Evolutionary conservation across 2,329 filamentous ascomycete genomes (phyloP), one percentile per base, ranked within the genome.

Genomic region (Calycina marina): DNA sequence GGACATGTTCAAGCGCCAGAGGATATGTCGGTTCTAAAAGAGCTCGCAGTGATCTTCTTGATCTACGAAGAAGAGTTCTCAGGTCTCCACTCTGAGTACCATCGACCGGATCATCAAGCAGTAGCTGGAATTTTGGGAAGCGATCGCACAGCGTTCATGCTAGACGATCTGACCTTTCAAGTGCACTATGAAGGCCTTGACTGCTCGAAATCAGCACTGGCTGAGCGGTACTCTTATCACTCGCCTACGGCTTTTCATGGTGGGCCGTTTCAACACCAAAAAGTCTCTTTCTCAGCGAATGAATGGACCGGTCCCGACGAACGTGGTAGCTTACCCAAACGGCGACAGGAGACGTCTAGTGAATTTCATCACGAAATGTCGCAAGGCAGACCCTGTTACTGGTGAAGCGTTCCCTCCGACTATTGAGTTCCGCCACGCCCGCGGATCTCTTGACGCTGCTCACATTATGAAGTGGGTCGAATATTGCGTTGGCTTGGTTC

Each of bases 21-120:
- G 16, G 25, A 38, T 15, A 14, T 42, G 2, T 28, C 31, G 6
- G 36, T 40, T 5, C 15, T 43, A 14, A 38, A 43, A 33, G 40
- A 40, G 17, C 39, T 49, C 4, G 46, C 46, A 1, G n/a, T 34
- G 3, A 29, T 50, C 6, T 24, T 48, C 6, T 6, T 50, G 2
- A 28, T 50, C n/a, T 50, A 44, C 28, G 45, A 50, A 34, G 36
- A 47, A 9, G 36, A 46, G 13, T 45, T 48, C 5, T 40, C 42
- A 14, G 32, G 31, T 3, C 33, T 48, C 5, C 46, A 48, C 18
- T 41, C 47, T 8, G 31, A 29, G 27, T 45, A 39, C 32, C 37
- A 45, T n/a, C 36, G 40, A 6, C 43, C 40, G 3, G 30, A 30
- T 1, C 41, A 49, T 28, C 18, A 12, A 5, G 34, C 30, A 12